phyloP scores from a whole-genome alignment of 2,329 filamentous ascomycete genomes.

The Ilyonectria sp. region DNA sequence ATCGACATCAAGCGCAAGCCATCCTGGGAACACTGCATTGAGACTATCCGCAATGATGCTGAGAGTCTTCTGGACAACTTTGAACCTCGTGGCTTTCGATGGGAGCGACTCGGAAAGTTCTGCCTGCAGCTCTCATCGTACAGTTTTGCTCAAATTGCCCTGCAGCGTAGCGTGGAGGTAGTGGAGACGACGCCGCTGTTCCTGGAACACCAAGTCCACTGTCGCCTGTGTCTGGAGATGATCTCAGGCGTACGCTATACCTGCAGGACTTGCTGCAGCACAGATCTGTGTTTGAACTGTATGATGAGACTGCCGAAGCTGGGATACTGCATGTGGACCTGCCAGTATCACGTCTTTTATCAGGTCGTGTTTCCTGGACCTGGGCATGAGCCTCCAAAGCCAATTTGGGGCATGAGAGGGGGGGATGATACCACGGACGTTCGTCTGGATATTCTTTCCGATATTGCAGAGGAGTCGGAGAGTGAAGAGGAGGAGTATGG shows the following conservation, averaged over 20 bases:
- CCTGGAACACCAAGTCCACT: slow-evolving; percentile 29
- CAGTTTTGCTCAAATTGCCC: slow-evolving; percentile 33
- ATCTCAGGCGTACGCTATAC: slow-evolving; percentile 23
- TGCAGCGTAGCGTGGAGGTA: slow-evolving; percentile 26
- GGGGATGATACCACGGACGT: neutral
- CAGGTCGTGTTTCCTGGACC: slow-evolving; percentile 6
- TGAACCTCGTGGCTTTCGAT: slow-evolving; percentile 4
- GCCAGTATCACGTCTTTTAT: slow-evolving; percentile 29
- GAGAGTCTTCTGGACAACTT: slow-evolving; percentile 30
- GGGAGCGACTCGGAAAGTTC: slow-evolving; percentile 35
- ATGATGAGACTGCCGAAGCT: slow-evolving; percentile 14
- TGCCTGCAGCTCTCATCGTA: slow-evolving; percentile 28
- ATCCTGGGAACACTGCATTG: slow-evolving; percentile 19
- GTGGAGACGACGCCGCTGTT: slow-evolving; percentile 24
- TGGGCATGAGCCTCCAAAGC: neutral
- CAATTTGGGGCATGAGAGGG: neutral
- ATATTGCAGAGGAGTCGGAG: slow-evolving; percentile 22
- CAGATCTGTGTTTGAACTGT: slow-evolving; percentile 28
- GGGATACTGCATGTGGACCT: slow-evolving; percentile 32
- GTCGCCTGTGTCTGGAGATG: slow-evolving; percentile 28
- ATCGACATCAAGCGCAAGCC: slow-evolving; percentile 6
- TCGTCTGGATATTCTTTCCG: slow-evolving; percentile 16
- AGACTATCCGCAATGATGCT: slow-evolving; percentile 23
- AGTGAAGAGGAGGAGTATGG: neutral
- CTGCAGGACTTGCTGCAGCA: slow-evolving; percentile 27